Percentiles rank a stretch among this genome's conserved stretches.
Conservation (phyloP, 805 yeast species). For the Sugiyamaella floridensis region DNA sequence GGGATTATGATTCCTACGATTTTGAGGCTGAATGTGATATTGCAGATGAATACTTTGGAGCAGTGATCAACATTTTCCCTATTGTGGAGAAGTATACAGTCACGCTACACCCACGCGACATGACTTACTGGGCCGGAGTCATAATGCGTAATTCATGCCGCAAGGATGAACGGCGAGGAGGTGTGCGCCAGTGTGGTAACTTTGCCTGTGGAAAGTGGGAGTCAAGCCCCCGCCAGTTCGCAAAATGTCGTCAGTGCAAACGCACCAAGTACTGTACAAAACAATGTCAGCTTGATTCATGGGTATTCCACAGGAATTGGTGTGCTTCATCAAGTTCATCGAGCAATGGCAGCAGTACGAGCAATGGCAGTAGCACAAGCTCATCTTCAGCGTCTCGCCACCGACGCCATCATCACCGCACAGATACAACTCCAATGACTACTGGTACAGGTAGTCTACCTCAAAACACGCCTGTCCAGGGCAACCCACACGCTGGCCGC, state of each 20-base stretch:
- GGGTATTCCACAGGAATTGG: slow-evolving; percentile 95
- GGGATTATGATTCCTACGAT: slow-evolving; percentile 29
- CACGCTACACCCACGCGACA: slow-evolving; percentile 61
- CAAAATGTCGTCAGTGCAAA: slow-evolving; percentile 90
- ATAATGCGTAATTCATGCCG: slow-evolving; percentile 94
- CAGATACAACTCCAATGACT: no score
- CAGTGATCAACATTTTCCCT: slow-evolving; percentile 64
- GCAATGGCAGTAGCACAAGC: slow-evolving; percentile 2
- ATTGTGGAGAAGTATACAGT: slow-evolving; percentile 86
- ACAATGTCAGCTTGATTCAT: slow-evolving; percentile 84
- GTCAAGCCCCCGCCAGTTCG: slow-evolving; percentile 79
- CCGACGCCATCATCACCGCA: neutral
- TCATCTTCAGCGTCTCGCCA: neutral
- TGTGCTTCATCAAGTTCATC: slow-evolving; percentile 35
- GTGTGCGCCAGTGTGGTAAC: slow-evolving; percentile 91
- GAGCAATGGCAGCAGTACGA: slow-evolving; percentile 9
- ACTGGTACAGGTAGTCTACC: no score
- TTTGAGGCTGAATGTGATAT: slow-evolving; percentile 29
- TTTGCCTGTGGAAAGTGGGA: slow-evolving; percentile 96
- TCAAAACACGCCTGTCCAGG: no score
- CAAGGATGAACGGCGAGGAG: slow-evolving; percentile 78
- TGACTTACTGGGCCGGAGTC: slow-evolving; percentile 96
- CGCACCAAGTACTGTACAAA: slow-evolving; percentile 91
- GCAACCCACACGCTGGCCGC: no score
- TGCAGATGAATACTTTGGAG: slow-evolving; percentile 42